Percentiles rank a stretch among this genome's conserved stretches.
Conservation (phyloP, 148 eudicot species). For the Dianthus caryophyllus region DNA sequence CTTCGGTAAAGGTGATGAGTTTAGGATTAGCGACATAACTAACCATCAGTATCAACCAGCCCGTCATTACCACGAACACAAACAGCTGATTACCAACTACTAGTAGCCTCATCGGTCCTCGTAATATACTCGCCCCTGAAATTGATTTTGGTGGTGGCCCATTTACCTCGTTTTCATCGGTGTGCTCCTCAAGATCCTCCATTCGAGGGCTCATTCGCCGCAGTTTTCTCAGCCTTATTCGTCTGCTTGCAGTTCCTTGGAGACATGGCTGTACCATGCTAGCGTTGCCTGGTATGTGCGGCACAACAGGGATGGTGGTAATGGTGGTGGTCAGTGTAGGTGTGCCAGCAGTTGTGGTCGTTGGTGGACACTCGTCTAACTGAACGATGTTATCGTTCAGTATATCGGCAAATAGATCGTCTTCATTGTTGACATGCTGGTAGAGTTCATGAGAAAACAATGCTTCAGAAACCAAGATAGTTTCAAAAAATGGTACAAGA, state of each 20-base stretch:
- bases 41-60: conserved; percentile 24
- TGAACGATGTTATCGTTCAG: conserved; percentile 72
- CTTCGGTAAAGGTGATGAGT: neutral
- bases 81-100: conserved; percentile 4
- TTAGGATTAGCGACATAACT: conserved; percentile 1
- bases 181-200: conserved; percentile 15
- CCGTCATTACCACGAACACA: conserved; percentile 16
- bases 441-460: neutral
- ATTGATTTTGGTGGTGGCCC: neutral
- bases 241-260: conserved; percentile 63
- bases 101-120: neutral
- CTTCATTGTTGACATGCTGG: conserved; percentile 37
- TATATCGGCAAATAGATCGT: conserved; percentile 80
- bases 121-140: neutral
- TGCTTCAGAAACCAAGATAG: neutral
- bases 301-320: conserved; percentile 18
- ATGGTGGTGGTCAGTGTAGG: neutral
- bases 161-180: conserved; percentile 6
- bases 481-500: neutral
- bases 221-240: conserved; percentile 39
- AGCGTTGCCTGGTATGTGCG: neutral
- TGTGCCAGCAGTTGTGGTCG: neutral
- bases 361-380: conserved; percentile 48
- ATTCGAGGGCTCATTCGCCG: conserved; percentile 13
- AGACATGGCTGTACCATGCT: conserved; percentile 12